Evolutionary conservation across 805 yeast species (phyloP).

Genomic region (Candida rishiriensis): DNA sequence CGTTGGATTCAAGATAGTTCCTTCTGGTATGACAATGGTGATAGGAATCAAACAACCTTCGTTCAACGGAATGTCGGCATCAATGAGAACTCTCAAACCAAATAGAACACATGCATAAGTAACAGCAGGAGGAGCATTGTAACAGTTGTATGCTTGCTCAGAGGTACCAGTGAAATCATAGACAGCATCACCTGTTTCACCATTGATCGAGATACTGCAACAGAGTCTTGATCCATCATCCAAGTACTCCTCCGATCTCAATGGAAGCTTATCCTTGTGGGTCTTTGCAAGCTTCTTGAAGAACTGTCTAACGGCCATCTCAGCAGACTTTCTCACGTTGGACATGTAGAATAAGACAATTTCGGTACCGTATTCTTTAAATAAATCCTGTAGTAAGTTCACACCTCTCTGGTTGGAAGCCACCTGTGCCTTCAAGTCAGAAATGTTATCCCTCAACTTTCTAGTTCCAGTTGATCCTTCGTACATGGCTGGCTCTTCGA

Average conservation of each 20-base stretch:
- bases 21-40: conserved; percentile 29
- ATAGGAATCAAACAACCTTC: conserved; percentile 43
- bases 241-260: conserved; percentile 44
- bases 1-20: conserved; percentile 32
- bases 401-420: conserved; percentile 53
- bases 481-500: conserved; percentile 43
- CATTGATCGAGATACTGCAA: conserved; percentile 37
- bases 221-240: conserved; percentile 54
- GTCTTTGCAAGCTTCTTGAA: conserved; percentile 36
- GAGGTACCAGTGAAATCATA: conserved; percentile 54
- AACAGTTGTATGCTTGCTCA: conserved; percentile 45
- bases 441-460: conserved; percentile 48
- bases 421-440: conserved; percentile 46
- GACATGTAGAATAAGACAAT: conserved; percentile 45
- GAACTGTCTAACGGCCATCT: conserved; percentile 37
- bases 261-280: conserved; percentile 31
- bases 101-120: conserved; percentile 50
- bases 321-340: conserved; percentile 43
- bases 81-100: conserved; percentile 45
- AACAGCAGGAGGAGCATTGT: conserved; percentile 53
- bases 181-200: conserved; percentile 37
- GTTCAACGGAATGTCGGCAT: conserved; percentile 51
- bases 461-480: conserved; percentile 55
- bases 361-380: conserved; percentile 39
- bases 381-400: conserved; percentile 36